Conservation (phyloP, 306 rosid species). For the Lathyrus oleraceus region DNA sequence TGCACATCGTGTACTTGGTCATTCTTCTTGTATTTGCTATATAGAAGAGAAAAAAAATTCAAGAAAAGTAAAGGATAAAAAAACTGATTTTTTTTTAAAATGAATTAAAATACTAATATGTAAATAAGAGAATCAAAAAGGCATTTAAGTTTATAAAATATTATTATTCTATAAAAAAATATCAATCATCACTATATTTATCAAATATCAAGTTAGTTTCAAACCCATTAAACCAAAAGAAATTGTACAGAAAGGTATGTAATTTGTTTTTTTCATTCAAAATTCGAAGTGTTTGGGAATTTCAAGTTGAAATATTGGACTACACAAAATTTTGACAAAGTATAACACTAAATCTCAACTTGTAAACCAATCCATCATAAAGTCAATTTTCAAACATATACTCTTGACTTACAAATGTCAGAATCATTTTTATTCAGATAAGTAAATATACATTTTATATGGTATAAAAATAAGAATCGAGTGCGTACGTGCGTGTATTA, state of each 20-base stretch:
- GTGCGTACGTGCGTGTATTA: neutral
- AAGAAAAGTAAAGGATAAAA: no score
- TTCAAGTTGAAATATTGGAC: constrained; percentile 37
- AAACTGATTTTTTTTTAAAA: no score
- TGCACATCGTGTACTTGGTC: no score
- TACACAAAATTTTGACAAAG: neutral
- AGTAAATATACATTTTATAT: neutral
- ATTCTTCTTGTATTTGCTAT: no score
- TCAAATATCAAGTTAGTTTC: neutral
- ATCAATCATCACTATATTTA: no score
- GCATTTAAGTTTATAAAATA: no score
- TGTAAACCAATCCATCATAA: constrained; percentile 4
- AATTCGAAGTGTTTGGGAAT: neutral
- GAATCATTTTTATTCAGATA: neutral
- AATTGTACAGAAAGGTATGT: neutral
- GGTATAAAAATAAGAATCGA: neutral
- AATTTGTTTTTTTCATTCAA: neutral
- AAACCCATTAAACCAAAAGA: neutral
- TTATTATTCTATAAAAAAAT: no score
- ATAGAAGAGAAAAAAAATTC: no score
- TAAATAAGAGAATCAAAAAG: no score
- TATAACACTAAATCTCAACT: constrained; percentile 21
- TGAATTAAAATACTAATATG: no score
- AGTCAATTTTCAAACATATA: constrained; percentile 26
- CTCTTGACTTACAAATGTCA: neutral